These are phyloP conservation scores for Trichoderma asperellum DNA, from an alignment of 2,329 filamentous ascomycete genomes.

Conservation along the genomic window DNA sequence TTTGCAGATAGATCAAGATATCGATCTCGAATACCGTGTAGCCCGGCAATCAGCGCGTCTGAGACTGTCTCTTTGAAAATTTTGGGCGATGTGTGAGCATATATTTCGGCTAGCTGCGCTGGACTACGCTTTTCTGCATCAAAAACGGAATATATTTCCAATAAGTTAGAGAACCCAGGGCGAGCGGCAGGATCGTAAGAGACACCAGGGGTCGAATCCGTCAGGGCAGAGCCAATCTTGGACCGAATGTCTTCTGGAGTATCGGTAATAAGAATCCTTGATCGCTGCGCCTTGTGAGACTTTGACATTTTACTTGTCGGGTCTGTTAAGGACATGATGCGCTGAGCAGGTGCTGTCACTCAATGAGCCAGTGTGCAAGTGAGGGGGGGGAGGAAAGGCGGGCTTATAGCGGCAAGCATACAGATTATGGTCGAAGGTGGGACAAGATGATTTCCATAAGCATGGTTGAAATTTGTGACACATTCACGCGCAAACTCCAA, in stretches of 20 bases:
- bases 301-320: conserved; percentile 93
- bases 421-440: conserved; percentile 73
- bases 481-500: conserved; percentile 90
- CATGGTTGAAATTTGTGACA: conserved; percentile 83
- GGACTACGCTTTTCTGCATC: conserved; percentile 50
- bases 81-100: conserved; percentile 44
- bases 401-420: conserved; percentile 42
- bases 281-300: conserved; percentile 71
- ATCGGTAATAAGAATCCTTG: conserved; percentile 84
- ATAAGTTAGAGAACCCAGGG: conserved; percentile 85
- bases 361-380: conserved; percentile 4
- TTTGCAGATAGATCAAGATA: conserved; percentile 56
- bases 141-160: conserved; percentile 78
- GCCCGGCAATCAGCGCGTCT: conserved; percentile 56
- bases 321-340: conserved; percentile 85
- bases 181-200: conserved; percentile 71
- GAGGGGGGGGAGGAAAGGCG: no score
- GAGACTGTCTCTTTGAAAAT: conserved; percentile 59
- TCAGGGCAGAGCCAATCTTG: conserved; percentile 76
- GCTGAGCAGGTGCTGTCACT: conserved; percentile 69
- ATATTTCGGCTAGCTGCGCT: conserved; percentile 46
- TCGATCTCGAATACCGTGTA: conserved; percentile 59
- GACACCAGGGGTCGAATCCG: conserved; percentile 70
- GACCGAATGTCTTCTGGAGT: conserved; percentile 61
- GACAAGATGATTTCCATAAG: conserved; percentile 66